Evolutionary conservation across 164 flowering plant genomes (phyloP).

Genomic region (Berberis thunbergii): DNA sequence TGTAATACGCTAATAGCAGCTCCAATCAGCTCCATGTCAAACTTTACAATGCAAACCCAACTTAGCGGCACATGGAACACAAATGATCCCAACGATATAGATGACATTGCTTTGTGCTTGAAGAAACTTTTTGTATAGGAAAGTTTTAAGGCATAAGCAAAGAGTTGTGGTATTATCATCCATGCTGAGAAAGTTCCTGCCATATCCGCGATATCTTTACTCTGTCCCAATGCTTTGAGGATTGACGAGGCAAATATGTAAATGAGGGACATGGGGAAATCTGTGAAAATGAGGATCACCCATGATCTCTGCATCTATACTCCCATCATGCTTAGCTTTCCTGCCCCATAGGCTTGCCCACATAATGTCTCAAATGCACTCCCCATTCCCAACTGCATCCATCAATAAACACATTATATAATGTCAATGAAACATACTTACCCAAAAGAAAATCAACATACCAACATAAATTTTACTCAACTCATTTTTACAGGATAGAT

Average conservation of each 20-base stretch:
- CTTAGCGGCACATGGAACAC: conserved; percentile 21
- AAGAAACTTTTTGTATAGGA: conserved; percentile 24
- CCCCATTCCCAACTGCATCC: conserved; percentile 46
- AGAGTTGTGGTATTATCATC: conserved; percentile 21
- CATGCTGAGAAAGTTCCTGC: conserved; percentile 19
- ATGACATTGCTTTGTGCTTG: conserved; percentile 34
- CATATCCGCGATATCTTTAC: conserved; percentile 13
- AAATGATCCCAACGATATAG: conserved; percentile 21
- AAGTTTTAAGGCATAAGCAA: conserved; percentile 20
- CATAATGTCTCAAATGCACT: conserved; percentile 40
- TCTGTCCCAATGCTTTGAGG: conserved; percentile 19
- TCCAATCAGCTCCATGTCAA: conserved; percentile 14
- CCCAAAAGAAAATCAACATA: too few relatives aligned
- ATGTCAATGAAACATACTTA: too few relatives aligned
- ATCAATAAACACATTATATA: not conserved
- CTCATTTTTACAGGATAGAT: too few relatives aligned
- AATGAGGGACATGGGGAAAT: conserved; percentile 8
- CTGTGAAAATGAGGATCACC: conserved; percentile 18
- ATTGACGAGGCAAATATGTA: conserved; percentile 17
- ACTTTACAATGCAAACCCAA: conserved; percentile 28
- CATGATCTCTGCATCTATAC: conserved; percentile 38
- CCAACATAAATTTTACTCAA: too few relatives aligned
- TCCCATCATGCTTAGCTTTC: conserved; percentile 23
- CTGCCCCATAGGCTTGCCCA: conserved; percentile 34
- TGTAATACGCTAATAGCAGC: conserved; percentile 7